These are phyloP conservation scores for Suillus ampliporus DNA, from an alignment of 768 basidiomycete species.

Conservation along the genomic window DNA sequence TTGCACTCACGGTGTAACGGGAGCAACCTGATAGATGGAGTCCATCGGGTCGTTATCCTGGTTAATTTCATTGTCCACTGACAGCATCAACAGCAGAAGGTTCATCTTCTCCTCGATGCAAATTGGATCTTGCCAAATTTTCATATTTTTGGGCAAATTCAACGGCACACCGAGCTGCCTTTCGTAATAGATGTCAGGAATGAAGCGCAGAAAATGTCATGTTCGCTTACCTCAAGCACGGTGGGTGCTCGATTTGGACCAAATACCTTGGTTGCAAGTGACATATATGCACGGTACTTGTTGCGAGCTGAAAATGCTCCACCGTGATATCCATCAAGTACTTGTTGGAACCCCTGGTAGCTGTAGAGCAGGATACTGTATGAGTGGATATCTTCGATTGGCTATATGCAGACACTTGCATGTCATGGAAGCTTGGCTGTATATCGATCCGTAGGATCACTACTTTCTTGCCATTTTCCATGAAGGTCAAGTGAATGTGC, in stretches of 20 bases:
- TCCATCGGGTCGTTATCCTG: not conserved
- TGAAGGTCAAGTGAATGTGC: not conserved
- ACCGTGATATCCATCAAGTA: not conserved
- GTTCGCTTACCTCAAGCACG: not conserved
- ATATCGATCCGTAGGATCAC: not conserved
- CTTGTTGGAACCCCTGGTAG: not conserved
- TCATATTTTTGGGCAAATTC: not conserved
- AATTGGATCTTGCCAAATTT: not conserved
- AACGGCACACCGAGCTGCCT: not conserved
- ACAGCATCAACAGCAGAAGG: not conserved
- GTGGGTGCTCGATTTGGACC: not conserved
- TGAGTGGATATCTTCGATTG: not conserved
- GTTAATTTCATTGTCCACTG: not conserved
- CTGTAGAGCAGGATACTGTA: not conserved
- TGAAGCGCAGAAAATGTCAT: no score
- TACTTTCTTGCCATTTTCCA: not conserved
- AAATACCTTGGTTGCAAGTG: constrained; percentile 1
- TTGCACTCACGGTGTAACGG: constrained; percentile 2
- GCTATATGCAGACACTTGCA: not conserved
- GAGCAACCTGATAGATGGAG: not conserved
- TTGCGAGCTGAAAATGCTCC: not conserved
- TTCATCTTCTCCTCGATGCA: not conserved
- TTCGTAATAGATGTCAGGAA: not conserved
- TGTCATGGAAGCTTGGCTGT: not conserved
- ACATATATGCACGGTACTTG: constrained; percentile 8